phyloP scores from a whole-genome alignment of 768 basidiomycete species.

The Xerocomus potaroensis region DNA sequence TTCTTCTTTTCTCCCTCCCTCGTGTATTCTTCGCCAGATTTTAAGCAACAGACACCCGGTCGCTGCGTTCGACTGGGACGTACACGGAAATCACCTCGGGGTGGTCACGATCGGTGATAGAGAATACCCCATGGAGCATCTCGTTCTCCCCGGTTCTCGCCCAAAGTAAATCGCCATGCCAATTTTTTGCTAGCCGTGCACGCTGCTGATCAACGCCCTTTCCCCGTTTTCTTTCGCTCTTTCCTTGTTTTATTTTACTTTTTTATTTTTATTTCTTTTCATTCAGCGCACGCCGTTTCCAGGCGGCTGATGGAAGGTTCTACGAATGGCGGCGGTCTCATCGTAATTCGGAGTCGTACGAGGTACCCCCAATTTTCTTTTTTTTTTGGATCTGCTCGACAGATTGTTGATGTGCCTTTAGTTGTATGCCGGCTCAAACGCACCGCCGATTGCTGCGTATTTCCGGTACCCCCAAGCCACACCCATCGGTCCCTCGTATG shows the following conservation, averaged over 20 bases:
- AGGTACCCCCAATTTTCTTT: conserved; percentile 48
- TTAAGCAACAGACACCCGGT: conserved; percentile 46
- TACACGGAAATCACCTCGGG: conserved; percentile 32
- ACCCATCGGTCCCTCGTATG: conserved; percentile 61
- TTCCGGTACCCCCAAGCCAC: conserved; percentile 49
- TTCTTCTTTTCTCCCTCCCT: no score
- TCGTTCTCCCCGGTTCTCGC: conserved; percentile 51
- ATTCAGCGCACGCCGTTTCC: conserved; percentile 56
- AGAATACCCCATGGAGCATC: conserved; percentile 56
- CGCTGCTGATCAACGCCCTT: neutral
- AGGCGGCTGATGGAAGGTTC: conserved; percentile 49
- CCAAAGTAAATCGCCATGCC: conserved; percentile 37
- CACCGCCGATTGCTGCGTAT: conserved; percentile 52
- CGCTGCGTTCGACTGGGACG: conserved; percentile 49
- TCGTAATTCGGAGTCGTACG: conserved; percentile 50
- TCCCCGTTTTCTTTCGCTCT: neutral
- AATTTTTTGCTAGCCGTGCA: neutral
- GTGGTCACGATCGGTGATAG: conserved; percentile 50
- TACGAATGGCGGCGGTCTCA: conserved; percentile 64
- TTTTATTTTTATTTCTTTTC: neutral
- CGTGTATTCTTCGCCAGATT: no score
- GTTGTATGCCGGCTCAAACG: conserved; percentile 47
- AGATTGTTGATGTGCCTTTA: conserved; percentile 20
- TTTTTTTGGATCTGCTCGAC: neutral
- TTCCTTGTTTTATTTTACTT: neutral